A percentile compares a stretch with the other conserved stretches of the same genome.
phyloP scores from a whole-genome alignment of 768 basidiomycete genomes.

The Tulasnella calospora region DNA sequence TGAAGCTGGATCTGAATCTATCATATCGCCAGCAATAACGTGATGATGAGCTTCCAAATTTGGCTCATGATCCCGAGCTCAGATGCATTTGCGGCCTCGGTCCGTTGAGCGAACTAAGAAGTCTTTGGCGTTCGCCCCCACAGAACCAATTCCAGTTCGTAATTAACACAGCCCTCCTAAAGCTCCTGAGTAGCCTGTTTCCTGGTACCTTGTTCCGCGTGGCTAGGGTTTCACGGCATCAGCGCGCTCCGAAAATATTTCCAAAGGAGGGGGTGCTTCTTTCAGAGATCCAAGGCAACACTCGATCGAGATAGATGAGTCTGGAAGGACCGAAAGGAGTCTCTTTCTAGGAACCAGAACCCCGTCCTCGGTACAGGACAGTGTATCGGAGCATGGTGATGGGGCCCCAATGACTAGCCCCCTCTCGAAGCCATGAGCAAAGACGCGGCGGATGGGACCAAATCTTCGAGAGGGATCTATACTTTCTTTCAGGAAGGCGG shows the following conservation, averaged over 20 bases:
- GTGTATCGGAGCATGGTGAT: neutral
- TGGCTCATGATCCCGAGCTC: neutral
- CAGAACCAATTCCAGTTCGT: no score
- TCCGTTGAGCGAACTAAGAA: neutral
- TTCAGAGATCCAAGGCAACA: neutral
- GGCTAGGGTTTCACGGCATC: neutral
- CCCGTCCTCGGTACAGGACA: neutral
- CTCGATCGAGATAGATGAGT: conserved; percentile 2
- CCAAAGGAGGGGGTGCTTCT: neutral
- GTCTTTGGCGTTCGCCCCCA: neutral
- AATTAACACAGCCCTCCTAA: no score
- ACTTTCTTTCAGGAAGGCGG: no score
- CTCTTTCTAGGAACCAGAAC: neutral
- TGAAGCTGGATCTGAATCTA: neutral
- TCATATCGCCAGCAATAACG: neutral
- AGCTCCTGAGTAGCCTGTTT: neutral
- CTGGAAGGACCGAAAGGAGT: neutral
- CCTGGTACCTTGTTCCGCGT: neutral
- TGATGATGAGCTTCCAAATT: neutral
- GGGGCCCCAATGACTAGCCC: no score
- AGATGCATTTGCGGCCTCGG: neutral
- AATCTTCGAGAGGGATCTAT: no score
- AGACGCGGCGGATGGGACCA: no score
- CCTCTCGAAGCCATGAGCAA: no score
- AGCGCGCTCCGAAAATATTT: neutral